Evolutionary conservation across 169 alveolate species (phyloP), one percentile per base, ranked within the genome.

Genomic region (Babesia ovata): DNA sequence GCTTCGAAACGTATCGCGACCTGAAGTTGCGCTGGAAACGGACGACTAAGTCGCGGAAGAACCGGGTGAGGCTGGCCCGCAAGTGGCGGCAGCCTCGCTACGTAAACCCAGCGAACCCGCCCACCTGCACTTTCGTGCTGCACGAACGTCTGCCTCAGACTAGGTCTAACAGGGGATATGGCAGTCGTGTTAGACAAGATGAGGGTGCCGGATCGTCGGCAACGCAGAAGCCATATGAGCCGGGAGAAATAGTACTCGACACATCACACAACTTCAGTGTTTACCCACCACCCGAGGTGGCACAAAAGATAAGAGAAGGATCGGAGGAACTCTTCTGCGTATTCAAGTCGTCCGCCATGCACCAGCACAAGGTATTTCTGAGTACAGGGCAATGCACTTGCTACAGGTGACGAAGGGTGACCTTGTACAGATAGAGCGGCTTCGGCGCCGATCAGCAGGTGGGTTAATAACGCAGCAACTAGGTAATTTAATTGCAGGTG

Each of bases 351-450:
- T 76, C 86, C 36, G 79, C 86, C 33, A 69, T 73, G 50, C 88
- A 84, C 59, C 92, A 90, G 59, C 94, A 90, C 63, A 90, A 90
- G 61, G 94, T 90, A 52, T 26, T n/a, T 28, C 53, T 11, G 22
- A 19, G 0, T 12, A 7, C 17, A 21, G 6, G 10, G 28, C 42
- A 4, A 4, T 14, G 21, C 22, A 26, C 48, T n/a, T 22, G 26
- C 52, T 22, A 3, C 73, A 90, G 94, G 94, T 88, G 21, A 91
- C 95, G 24, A 90, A 90, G 48, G 96, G 96, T 2, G 96, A 93
- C 70, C 71, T 93, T 39, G 93, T 93, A 2, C 96, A 93, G 63
- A 88, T 94, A n/a, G 96, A 93, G 61, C 85, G 85, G 54, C 58
- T 93, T 44, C 91, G 90, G 46, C 61, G 96, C 36, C 84, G 62